These are phyloP conservation scores for Chaetomidium leptoderma DNA, from an alignment of 495 filamentous ascomycete genomes.

Conservation along the genomic window DNA sequence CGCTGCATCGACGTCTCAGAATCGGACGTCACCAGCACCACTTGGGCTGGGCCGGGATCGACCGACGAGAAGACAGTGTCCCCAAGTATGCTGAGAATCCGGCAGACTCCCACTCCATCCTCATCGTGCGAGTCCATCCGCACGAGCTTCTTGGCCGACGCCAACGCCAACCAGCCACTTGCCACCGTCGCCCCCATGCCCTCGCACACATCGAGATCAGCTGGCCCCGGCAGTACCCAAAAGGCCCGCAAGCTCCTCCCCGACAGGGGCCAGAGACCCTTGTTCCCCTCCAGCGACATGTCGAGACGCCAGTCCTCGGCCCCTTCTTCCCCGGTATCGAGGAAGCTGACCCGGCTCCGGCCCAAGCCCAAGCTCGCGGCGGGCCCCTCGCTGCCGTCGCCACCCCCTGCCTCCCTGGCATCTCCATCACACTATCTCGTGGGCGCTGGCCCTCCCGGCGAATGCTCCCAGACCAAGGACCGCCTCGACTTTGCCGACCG, in stretches of 20 bases:
- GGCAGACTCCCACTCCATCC: constrained; percentile 30
- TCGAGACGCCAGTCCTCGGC: background rate
- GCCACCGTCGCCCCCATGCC: background rate
- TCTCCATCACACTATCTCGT: no score
- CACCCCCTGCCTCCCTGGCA: no score
- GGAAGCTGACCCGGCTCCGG: constrained; percentile 1
- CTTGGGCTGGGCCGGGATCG: background rate
- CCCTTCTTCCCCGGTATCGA: constrained; percentile 6
- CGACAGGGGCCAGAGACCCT: constrained; percentile 1
- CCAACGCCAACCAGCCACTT: constrained; percentile 17
- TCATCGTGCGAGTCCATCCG: constrained; percentile 36
- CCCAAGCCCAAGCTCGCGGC: background rate
- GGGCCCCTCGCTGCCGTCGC: background rate
- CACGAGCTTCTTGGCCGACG: constrained; percentile 24
- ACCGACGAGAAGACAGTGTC: constrained; percentile 29
- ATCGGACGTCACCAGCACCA: background rate
- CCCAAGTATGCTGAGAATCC: constrained; percentile 35
- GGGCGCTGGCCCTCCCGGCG: no score
- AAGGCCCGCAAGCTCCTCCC: constrained; percentile 37
- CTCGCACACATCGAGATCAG: background rate
- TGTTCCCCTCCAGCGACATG: background rate
- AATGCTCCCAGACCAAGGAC: background rate
- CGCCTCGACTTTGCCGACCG: constrained; percentile 18
- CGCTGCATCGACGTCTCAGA: constrained; percentile 4
- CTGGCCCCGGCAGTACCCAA: background rate